Conservation (phyloP, 768 basidiomycete species). For the Tylopilus subfusipes region DNA sequence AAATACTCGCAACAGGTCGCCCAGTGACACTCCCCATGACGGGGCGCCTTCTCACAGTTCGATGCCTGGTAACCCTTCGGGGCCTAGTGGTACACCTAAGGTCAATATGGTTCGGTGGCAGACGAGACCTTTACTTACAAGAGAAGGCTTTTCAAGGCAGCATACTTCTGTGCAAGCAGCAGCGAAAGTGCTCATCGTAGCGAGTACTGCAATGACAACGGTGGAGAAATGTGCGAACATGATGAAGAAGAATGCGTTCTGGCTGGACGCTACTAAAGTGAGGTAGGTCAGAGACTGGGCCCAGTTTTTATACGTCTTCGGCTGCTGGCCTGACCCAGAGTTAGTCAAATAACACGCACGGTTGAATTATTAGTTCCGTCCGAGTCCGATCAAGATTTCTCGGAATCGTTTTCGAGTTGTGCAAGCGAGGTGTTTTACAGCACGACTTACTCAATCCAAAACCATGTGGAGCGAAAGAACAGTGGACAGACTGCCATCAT, state of each 20-base stretch:
- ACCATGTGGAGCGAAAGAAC: too few species aligned
- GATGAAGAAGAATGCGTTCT: not conserved
- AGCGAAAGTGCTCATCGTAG: not conserved
- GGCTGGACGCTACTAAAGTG: not conserved
- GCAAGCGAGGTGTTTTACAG: too few species aligned
- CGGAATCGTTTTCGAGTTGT: too few species aligned
- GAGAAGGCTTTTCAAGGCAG: not conserved
- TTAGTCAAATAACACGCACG: too few species aligned
- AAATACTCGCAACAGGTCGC: not conserved
- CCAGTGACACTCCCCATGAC: not conserved
- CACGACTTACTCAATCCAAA: too few species aligned
- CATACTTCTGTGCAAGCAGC: not conserved
- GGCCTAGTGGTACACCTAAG: too few species aligned
- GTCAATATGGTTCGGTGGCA: not conserved
- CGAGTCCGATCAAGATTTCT: too few species aligned
- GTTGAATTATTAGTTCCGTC: too few species aligned
- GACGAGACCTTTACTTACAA: not conserved
- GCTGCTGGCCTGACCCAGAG: not conserved
- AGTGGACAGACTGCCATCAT: too few species aligned
- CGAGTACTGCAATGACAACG: not conserved
- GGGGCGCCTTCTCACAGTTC: not conserved
- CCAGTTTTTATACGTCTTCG: not conserved
- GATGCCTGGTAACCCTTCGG: not conserved
- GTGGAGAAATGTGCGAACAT: conserved; percentile 4
- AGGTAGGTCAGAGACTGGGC: too few species aligned